Base-by-base conservation (phyloP, 352 stramenopile species). In the Globisporangium yorkense region DNA sequence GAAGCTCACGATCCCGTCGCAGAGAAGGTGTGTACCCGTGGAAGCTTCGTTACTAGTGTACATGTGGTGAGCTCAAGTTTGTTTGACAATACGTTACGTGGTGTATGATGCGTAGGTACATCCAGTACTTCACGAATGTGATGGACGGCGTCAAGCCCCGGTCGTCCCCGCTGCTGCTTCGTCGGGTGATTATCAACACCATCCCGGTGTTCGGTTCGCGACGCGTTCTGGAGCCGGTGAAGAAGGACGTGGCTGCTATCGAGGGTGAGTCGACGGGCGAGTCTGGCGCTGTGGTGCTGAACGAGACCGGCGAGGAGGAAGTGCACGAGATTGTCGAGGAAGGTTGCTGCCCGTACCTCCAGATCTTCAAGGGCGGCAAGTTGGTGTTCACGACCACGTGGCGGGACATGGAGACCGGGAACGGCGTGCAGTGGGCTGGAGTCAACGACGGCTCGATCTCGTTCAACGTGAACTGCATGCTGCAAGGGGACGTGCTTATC, bases 91-190 rank as follows among this genome's bases (percentile, higher is more conserved):
- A 27, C 24, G 24, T 5, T 56, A 0, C 29, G 55, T n/a, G 45
- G 18, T 39, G 21, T 62, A 7, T 46, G 54, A n/a, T 65, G 5
- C n/a, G 29, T 50, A 88, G 82, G 65, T 99, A 99, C 72, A 92
- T 97, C 20, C 87, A 96, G 52, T 99, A 99, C 70, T 99, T 99
- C 70, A 93, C 92, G 55, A 98, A 98, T 59, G 96, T 99, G 53
- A 88, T 99, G 75, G 96, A 99, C 49, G 96, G 96, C 20, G 88
- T 98, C 12, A 90, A 97, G 65, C 96, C 96, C 4, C 82, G 75
- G 6, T 96, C 94, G 45, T 96, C 96, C n/a, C 94, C 96, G 13
- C 63, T 99, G 43, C 61, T 98, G 51, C 76, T 99, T 33, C 93
- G 96, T 40, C 84, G 96, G 16, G 89, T 99, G 57, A 98, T 98